Base-by-base conservation (phyloP, 2,329 filamentous ascomycete genomes). In the Arthrobotrys pseudoclavata region DNA sequence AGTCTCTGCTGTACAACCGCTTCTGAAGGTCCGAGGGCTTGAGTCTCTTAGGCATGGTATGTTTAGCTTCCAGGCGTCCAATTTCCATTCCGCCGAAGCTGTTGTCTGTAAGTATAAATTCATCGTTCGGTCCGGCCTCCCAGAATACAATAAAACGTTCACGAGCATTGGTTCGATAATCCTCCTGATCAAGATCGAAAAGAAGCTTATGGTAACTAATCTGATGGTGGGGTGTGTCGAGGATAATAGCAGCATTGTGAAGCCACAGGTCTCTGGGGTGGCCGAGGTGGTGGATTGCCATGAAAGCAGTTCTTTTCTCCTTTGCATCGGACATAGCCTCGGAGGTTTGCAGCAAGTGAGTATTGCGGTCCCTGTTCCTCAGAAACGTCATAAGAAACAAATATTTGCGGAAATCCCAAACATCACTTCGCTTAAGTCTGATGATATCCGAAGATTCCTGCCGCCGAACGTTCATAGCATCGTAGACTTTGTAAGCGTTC, bases 91-190 rank as follows among this genome's bases (percentile, higher is more conserved):
- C 80, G 9, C 81, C 81, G 76, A 82, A 82, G 53, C 80, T 80
- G 50, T 81, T 81, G 52, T 82, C 81, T 2, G 81, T 82, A 22
- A 82, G 79, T 40, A 82, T 79, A 60, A 82, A 82, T 50, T 82
- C 81, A 22, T 82, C 80, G 20, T 80, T 79, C 29, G 80, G 80
- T 4, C 80, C 80, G 4, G 81, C 80, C 62, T 81, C 80, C 81
- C 81, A 82, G 63, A 82, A 81, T 45, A 82, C 81, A 62, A 82
- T 69, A 60, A 81, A 82, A 29, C 81, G 77, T 52, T 82, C 81
- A 15, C 80, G 77, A 20, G 81, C 81, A 52, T 82, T 82, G 22
- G 80, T 80, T 34, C 80, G 80, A 62, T 82, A 82, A 63, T 82
- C 80, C 48, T 81, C 80, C 26, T 81, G 75, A 69, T 82, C 81